Conservation (phyloP, 805 yeast genomes). For the Candida pseudofarinosa region DNA sequence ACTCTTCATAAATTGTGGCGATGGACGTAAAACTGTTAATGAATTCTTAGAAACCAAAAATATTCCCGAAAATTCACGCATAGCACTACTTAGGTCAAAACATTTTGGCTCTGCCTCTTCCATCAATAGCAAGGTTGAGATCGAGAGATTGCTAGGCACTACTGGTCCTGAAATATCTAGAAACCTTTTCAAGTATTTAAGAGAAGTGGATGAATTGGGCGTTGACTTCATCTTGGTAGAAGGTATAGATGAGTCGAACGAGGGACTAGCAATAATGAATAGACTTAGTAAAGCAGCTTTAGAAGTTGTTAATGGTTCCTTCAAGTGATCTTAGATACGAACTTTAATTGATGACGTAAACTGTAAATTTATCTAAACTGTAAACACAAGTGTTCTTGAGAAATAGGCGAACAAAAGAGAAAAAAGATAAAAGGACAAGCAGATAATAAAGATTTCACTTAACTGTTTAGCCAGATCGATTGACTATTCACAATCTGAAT, state of each 20-base stretch:
- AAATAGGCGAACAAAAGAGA: neutral
- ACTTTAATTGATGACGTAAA: neutral
- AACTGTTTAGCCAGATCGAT: too few relatives aligned
- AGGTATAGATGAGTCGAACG: conserved; percentile 68
- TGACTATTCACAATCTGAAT: too few relatives aligned
- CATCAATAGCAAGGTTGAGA: conserved; percentile 10
- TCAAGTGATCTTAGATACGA: neutral
- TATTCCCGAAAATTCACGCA: conserved; percentile 18
- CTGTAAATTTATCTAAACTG: conserved; percentile 1
- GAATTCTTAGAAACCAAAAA: conserved; percentile 17
- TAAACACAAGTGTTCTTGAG: neutral
- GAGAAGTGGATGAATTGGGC: conserved; percentile 68
- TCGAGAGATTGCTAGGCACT: conserved; percentile 40
- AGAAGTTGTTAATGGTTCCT: conserved; percentile 28
- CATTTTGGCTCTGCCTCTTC: conserved; percentile 25
- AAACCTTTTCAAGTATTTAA: conserved; percentile 64
- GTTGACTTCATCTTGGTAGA: conserved; percentile 79
- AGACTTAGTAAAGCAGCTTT: conserved; percentile 81
- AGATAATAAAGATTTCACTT: neutral
- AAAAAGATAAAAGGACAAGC: neutral
- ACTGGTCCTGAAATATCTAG: conserved; percentile 63
- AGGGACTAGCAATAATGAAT: conserved; percentile 95
- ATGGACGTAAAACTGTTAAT: conserved; percentile 35
- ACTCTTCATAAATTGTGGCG: conserved; percentile 50
- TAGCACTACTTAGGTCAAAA: conserved; percentile 51